phyloP scores from a whole-genome alignment of 306 rosid species.

The Mimosa pudica region DNA sequence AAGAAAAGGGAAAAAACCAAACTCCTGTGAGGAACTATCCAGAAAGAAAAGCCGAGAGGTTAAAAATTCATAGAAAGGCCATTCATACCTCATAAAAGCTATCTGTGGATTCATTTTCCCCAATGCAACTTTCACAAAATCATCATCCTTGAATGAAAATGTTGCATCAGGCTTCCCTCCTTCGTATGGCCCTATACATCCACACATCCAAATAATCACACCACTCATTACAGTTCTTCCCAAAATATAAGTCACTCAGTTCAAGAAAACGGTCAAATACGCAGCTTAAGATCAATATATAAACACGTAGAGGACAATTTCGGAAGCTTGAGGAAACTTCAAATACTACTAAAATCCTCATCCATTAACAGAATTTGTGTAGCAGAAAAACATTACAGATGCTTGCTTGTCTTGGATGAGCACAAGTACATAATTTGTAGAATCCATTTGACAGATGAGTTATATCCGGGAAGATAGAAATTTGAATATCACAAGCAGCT shows the following conservation, averaged over 20 bases:
- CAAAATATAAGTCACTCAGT: not conserved
- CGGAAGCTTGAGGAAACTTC: not conserved
- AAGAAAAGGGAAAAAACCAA: not conserved
- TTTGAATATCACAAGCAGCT: not conserved
- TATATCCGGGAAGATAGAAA: not conserved
- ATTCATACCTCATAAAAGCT: conserved; percentile 80
- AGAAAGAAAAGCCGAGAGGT: conserved; percentile 16
- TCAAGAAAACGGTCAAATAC: not conserved
- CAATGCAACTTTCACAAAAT: conserved; percentile 80
- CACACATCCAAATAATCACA: conserved; percentile 1
- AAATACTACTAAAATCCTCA: conserved; percentile 11
- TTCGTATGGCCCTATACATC: conserved; percentile 66
- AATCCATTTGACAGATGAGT: not conserved
- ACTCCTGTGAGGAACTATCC: not conserved
- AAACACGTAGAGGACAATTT: conserved; percentile 4
- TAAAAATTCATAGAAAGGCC: conserved; percentile 1
- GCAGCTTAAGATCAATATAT: not conserved
- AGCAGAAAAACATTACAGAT: not conserved
- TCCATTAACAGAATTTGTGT: not conserved
- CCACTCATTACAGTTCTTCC: conserved; percentile 10
- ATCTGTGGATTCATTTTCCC: conserved; percentile 94
- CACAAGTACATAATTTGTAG: not conserved
- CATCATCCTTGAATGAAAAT: conserved; percentile 85
- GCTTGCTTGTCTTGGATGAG: not conserved
- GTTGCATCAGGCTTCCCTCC: conserved; percentile 94